Percentiles rank a stretch among this genome's conserved stretches.
Conservation (phyloP, 2,329 filamentous ascomycete species). For the Alternaria ethzedia region DNA sequence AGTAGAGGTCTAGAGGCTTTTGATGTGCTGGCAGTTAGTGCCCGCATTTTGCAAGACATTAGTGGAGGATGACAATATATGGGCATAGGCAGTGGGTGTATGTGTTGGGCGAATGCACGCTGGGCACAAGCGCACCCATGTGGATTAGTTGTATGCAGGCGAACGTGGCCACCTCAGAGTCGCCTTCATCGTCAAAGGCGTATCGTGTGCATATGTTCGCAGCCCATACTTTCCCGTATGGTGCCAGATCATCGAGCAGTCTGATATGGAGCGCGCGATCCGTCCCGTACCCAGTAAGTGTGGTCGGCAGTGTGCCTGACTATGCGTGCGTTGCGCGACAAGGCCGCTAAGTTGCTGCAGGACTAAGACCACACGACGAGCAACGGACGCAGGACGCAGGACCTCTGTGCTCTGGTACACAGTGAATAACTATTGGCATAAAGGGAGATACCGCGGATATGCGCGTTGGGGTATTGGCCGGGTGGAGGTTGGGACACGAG, state of each 20-base stretch:
- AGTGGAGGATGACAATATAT: conserved; percentile 47
- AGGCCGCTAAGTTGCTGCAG: conserved; percentile 25
- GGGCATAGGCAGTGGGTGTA: conserved; percentile 35
- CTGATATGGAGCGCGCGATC: conserved; percentile 39
- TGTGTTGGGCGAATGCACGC: conserved; percentile 49
- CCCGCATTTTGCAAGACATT: conserved; percentile 48
- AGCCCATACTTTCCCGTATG: conserved; percentile 36
- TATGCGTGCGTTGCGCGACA: conserved; percentile 18
- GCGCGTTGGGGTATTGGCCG: conserved; percentile 13
- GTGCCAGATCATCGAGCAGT: conserved; percentile 48
- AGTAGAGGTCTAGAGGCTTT: conserved; percentile 37
- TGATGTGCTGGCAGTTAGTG: conserved; percentile 50
- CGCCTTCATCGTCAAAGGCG: conserved; percentile 38
- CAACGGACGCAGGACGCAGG: conserved; percentile 14
- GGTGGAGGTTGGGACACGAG: conserved; percentile 17
- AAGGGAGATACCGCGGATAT: neutral
- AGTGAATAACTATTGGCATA: conserved; percentile 2
- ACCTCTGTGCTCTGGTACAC: conserved; percentile 9
- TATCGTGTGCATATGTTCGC: conserved; percentile 43
- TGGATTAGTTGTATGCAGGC: conserved; percentile 47
- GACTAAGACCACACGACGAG: conserved; percentile 21
- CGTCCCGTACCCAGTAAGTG: conserved; percentile 37
- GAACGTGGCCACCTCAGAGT: conserved; percentile 48
- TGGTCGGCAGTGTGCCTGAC: conserved; percentile 20
- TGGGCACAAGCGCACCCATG: conserved; percentile 46